Evolutionary conservation across 257 asterid species (phyloP).

Genomic region (Lavandula angustifolia): DNA sequence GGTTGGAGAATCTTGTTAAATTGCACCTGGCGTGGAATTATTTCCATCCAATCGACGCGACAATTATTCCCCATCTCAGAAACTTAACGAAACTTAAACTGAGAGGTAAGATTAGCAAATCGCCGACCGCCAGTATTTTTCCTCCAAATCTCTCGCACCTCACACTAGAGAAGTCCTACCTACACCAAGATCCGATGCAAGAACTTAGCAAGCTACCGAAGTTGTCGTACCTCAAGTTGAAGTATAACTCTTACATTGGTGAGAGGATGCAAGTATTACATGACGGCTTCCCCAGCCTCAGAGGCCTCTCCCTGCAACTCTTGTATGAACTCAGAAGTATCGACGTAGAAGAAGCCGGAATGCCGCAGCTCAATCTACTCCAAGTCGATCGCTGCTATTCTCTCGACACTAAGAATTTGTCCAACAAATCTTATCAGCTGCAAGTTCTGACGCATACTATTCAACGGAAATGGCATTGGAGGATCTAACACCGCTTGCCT

Average conservation of each 20-base stretch:
- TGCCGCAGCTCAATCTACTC: slow-evolving; percentile 20
- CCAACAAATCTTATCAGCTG: too few species aligned
- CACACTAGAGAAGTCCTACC: not conserved
- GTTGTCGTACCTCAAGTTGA: slow-evolving; percentile 17
- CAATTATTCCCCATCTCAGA: slow-evolving; percentile 1
- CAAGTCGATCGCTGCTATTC: too few species aligned
- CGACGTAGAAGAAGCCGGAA: slow-evolving; percentile 23
- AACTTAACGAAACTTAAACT: slow-evolving; percentile 1
- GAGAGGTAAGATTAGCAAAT: not conserved
- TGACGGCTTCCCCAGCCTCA: slow-evolving; percentile 14
- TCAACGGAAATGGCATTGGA: too few species aligned
- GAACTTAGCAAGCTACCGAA: slow-evolving; percentile 24
- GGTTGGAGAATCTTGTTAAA: not conserved
- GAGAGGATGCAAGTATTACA: slow-evolving; percentile 4
- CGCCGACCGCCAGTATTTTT: not conserved
- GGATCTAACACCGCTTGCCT: too few species aligned
- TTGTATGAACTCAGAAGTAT: not conserved
- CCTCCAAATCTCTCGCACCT: not conserved
- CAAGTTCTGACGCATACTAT: too few species aligned
- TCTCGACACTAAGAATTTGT: too few species aligned
- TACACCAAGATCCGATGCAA: not conserved
- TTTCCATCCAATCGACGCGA: not conserved
- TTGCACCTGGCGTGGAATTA: not conserved
- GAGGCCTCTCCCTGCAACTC: not conserved
- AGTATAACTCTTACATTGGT: not conserved